Percentiles rank a stretch among this genome's conserved stretches.
Conservation (phyloP, 139 green algal species). For the Auxenochlorella pyrenoidosa region DNA sequence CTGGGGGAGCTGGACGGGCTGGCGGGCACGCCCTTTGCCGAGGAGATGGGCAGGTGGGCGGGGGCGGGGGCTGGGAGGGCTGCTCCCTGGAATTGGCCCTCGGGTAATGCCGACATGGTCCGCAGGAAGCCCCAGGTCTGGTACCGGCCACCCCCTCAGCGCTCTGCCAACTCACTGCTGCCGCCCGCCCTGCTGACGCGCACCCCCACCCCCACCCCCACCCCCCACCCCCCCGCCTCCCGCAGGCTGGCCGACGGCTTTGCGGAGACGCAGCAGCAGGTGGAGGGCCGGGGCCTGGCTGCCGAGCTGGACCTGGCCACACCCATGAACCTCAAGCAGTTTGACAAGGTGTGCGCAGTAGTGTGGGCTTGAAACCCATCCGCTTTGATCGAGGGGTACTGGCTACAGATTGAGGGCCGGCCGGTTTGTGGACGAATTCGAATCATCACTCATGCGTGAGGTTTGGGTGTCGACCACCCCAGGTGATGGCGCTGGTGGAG, state of each 20-base stretch:
- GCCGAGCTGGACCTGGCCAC: background rate
- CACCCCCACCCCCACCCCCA: background rate
- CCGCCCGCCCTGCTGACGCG: background rate
- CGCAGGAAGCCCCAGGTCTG: too few species aligned
- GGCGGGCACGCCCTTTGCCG: background rate
- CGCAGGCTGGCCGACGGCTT: background rate
- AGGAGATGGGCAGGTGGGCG: background rate
- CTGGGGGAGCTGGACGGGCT: background rate
- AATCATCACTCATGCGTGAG: too few species aligned
- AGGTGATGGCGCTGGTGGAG: slow-evolving; percentile 71
- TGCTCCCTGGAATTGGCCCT: background rate
- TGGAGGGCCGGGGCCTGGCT: background rate
- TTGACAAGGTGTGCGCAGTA: too few species aligned
- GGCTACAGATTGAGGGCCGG: too few species aligned
- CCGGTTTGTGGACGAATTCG: too few species aligned
- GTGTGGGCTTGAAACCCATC: too few species aligned
- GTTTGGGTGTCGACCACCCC: too few species aligned
- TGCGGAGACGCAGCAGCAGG: background rate
- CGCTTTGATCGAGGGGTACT: too few species aligned
- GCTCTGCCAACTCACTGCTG: background rate
- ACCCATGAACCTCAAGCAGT: slow-evolving; percentile 30
- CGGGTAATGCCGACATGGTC: too few species aligned
- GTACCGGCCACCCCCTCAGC: too few species aligned
- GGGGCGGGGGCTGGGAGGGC: background rate
- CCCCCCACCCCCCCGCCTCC: background rate